Evolutionary conservation across 73 alveolate species (phyloP).

Genomic region (Blepharisma japonicum): DNA sequence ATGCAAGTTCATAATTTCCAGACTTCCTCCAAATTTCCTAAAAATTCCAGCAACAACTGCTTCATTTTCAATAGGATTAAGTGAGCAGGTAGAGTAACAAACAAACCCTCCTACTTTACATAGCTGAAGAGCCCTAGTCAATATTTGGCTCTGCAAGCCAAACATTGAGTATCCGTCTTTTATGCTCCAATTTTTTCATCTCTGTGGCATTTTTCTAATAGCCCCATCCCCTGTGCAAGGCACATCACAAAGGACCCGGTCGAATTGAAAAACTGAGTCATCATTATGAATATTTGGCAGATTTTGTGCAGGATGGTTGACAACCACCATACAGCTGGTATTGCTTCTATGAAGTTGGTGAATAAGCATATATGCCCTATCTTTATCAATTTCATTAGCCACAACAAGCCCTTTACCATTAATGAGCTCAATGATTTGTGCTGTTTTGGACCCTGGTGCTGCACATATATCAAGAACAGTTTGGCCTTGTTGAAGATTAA

Average conservation of each 20-base stretch:
- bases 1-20: slow-evolving; percentile 74
- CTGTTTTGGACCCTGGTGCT: slow-evolving; percentile 99
- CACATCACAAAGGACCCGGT: slow-evolving; percentile 96
- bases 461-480: slow-evolving; percentile 97
- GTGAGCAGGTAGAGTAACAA: slow-evolving; percentile 98
- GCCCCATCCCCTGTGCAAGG: slow-evolving; percentile 99
- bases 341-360: slow-evolving; percentile 87
- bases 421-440: slow-evolving; percentile 88
- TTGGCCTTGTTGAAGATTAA: slow-evolving; percentile 70
- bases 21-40: slow-evolving; percentile 48
- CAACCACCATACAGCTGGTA: slow-evolving; percentile 80
- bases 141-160: slow-evolving; percentile 82
- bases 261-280: slow-evolving; percentile 54
- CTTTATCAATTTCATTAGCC: slow-evolving; percentile 92
- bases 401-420: slow-evolving; percentile 71
- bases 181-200: slow-evolving; percentile 96
- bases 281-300: slow-evolving; percentile 61
- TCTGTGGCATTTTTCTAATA: slow-evolving; percentile 92
- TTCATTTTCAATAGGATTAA: slow-evolving; percentile 99
- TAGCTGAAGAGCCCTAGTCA: slow-evolving; percentile 81
- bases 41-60: slow-evolving; percentile 87
- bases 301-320: slow-evolving; percentile 89
- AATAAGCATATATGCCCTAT: slow-evolving; percentile 93
- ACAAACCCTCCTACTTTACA: slow-evolving; percentile 92
- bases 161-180: slow-evolving; percentile 87